Conservation (phyloP, 805 yeast genomes). For the Pichia membranifaciens region DNA sequence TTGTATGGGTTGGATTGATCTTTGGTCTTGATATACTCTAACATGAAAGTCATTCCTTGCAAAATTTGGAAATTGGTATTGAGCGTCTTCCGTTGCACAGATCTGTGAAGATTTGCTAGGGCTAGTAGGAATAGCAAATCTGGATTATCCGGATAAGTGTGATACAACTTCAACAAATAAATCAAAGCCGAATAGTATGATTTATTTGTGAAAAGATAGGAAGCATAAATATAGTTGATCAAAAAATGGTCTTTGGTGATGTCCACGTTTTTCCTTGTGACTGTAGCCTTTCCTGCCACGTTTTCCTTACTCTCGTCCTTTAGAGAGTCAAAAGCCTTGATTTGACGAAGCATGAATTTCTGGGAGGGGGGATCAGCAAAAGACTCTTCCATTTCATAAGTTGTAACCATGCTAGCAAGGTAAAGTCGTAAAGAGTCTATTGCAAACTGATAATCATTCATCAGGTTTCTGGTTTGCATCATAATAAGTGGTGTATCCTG, state of each 20-base stretch:
- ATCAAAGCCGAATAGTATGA: conserved; percentile 79
- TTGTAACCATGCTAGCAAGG: conserved; percentile 42
- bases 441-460: conserved; percentile 71
- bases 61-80: conserved; percentile 83
- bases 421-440: conserved; percentile 62
- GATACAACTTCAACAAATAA: conserved; percentile 67
- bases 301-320: conserved; percentile 30
- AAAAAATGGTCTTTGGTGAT: conserved; percentile 56
- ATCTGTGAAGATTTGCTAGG: conserved; percentile 76
- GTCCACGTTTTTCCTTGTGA: conserved; percentile 48
- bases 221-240: conserved; percentile 61
- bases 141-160: conserved; percentile 67
- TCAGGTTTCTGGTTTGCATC: conserved; percentile 53
- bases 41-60: conserved; percentile 76
- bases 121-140: conserved; percentile 71
- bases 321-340: conserved; percentile 80
- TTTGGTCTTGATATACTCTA: conserved; percentile 55
- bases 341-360: conserved; percentile 81
- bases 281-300: conserved; percentile 71
- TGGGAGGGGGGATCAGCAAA: conserved; percentile 80
- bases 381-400: conserved; percentile 17
- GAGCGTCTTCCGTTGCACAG: conserved; percentile 83
- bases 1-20: conserved; percentile 39
- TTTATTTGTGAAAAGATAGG: conserved; percentile 72
- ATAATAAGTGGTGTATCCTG: conserved; percentile 51